phyloP scores from a whole-genome alignment of 2,329 filamentous ascomycete genomes.

The Fusarium humuli region DNA sequence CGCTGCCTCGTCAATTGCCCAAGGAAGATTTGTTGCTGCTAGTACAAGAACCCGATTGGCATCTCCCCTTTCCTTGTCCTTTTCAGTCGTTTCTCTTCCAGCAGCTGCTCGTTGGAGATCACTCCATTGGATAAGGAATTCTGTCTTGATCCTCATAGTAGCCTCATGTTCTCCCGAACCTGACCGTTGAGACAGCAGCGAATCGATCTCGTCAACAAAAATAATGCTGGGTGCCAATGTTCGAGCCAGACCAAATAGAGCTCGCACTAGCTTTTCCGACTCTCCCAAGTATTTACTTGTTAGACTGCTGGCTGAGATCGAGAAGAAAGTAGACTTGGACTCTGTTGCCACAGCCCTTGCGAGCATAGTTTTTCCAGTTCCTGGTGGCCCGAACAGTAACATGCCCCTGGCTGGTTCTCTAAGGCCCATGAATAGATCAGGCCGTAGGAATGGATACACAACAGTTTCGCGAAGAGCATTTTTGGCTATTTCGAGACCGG shows the following conservation, averaged over 20 bases:
- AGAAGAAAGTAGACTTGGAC: constrained; percentile 94
- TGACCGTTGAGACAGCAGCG: constrained; percentile 84
- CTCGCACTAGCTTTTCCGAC: constrained; percentile 94
- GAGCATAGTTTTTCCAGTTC: constrained; percentile 99
- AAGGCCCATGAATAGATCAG: constrained; percentile 94
- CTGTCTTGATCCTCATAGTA: constrained; percentile 93
- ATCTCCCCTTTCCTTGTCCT: constrained; percentile 79
- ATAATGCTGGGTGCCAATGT: constrained; percentile 93
- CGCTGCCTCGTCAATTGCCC: constrained; percentile 97
- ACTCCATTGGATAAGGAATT: constrained; percentile 98
- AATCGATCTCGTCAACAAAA: constrained; percentile 98
- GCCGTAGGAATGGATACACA: constrained; percentile 94
- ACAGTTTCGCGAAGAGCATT: constrained; percentile 93
- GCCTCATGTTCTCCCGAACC: constrained; percentile 92
- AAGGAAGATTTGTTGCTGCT: constrained; percentile 94
- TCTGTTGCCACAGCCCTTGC: constrained; percentile 93
- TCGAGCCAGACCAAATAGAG: constrained; percentile 91
- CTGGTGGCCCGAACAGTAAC: constrained; percentile 94
- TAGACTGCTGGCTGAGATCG: constrained; percentile 92
- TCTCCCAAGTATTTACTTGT: constrained; percentile 97
- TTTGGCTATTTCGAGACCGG: constrained; percentile 90
- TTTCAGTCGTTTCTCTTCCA: constrained; percentile 76
- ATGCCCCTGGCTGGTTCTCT: constrained; percentile 95
- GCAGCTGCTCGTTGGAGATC: constrained; percentile 92
- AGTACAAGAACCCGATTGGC: constrained; percentile 90